Evolutionary conservation across 257 asterid genomes (phyloP).

Genomic region (Eucommia ulmoides): DNA sequence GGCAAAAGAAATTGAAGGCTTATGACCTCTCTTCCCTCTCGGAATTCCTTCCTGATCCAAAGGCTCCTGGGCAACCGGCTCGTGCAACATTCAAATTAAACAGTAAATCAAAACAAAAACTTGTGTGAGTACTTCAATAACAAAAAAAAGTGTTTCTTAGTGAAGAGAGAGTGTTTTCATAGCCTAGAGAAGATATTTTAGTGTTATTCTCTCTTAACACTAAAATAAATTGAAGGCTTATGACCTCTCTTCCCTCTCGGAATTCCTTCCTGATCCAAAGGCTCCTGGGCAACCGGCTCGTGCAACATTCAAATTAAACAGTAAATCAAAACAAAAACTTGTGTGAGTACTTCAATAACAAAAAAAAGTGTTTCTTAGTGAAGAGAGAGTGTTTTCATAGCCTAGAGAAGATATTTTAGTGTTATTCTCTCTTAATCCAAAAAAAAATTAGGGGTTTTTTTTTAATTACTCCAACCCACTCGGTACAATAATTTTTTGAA

Average conservation of each 20-base stretch:
- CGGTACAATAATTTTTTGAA: too few species aligned
- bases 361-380: too few species aligned
- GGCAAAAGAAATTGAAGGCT: conserved; percentile 55
- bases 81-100: conserved; percentile 44
- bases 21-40: conserved; percentile 62
- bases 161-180: too few species aligned
- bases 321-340: conserved; percentile 49
- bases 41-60: conserved; percentile 53
- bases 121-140: conserved; percentile 29
- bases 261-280: conserved; percentile 54
- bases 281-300: conserved; percentile 25
- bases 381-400: too few species aligned
- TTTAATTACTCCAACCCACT: too few species aligned
- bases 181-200: too few species aligned
- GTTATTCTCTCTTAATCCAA: conserved; percentile 36
- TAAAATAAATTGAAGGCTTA: conserved; percentile 59
- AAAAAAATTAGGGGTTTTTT: conserved; percentile 60
- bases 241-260: conserved; percentile 54
- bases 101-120: conserved; percentile 44
- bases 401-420: too few species aligned
- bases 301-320: conserved; percentile 38
- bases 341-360: conserved; percentile 24
- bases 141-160: too few species aligned
- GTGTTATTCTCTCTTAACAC: conserved; percentile 37
- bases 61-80: conserved; percentile 20